Conservation (phyloP, 2,329 filamentous ascomycete genomes). For the Erysiphe neolycopersici region DNA sequence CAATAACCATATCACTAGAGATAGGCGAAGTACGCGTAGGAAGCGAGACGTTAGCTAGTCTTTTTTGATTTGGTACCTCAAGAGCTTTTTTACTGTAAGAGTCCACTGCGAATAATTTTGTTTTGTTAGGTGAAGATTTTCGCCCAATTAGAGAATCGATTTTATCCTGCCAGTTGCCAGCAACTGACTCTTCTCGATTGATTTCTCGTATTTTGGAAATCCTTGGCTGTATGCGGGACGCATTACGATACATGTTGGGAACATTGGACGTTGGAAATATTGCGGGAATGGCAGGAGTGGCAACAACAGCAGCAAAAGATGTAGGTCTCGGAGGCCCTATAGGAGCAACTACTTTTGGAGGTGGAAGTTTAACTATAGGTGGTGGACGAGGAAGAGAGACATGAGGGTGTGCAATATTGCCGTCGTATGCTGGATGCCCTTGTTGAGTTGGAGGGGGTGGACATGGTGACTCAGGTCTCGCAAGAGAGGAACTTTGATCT, state of each 20-base stretch:
- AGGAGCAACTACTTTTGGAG: constrained; percentile 19
- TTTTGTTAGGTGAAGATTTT: constrained; percentile 29
- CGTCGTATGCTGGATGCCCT: constrained; percentile 46
- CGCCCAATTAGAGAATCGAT: constrained; percentile 53
- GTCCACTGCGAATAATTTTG: constrained; percentile 34
- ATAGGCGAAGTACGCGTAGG: constrained; percentile 15
- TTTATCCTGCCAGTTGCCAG: constrained; percentile 45
- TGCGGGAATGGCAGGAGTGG: constrained; percentile 11
- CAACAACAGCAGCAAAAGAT: constrained; percentile 19
- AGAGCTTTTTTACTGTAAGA: constrained; percentile 40
- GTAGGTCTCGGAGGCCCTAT: constrained; percentile 18
- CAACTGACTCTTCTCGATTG: constrained; percentile 9
- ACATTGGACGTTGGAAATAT: neutral
- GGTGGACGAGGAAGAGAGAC: constrained; percentile 43
- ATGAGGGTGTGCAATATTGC: constrained; percentile 34
- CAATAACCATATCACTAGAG: constrained; percentile 12
- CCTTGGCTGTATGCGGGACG: constrained; percentile 13
- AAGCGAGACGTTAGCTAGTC: constrained; percentile 40
- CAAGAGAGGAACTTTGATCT: constrained; percentile 14
- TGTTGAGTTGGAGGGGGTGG: constrained; percentile 46
- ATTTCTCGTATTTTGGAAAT: constrained; percentile 11
- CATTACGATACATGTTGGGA: constrained; percentile 6
- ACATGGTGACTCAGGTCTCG: constrained; percentile 27
- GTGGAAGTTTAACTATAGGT: constrained; percentile 56
- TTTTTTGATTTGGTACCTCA: constrained; percentile 23